Conservation (phyloP, 495 filamentous ascomycete species). For the Parathielavia hyrcaniae region DNA sequence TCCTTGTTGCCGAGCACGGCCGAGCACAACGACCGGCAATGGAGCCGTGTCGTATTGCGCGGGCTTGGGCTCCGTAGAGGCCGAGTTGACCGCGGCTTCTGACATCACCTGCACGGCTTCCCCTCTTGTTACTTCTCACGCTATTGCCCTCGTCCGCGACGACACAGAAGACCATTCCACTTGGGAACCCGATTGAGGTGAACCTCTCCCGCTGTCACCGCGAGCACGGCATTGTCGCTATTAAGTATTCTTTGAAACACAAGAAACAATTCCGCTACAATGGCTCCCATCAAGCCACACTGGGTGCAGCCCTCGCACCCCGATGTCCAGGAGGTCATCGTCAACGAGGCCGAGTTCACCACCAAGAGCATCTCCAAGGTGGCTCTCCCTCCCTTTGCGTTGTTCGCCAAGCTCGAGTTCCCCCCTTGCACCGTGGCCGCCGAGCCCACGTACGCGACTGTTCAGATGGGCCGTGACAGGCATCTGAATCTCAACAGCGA, state of each 20-base stretch:
- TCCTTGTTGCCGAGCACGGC: constrained; percentile 11
- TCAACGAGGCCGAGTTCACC: constrained; percentile 47
- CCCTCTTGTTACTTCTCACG: too few relatives aligned
- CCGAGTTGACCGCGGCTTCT: constrained; percentile 2
- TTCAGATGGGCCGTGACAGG: constrained; percentile 54
- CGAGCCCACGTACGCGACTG: constrained; percentile 59
- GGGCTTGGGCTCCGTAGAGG: constrained; percentile 5
- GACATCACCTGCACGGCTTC: neutral
- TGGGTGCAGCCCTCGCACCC: constrained; percentile 52
- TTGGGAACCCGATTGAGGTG: neutral
- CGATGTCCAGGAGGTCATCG: constrained; percentile 46
- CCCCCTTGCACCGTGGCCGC: constrained; percentile 50
- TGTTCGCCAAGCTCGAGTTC: constrained; percentile 49
- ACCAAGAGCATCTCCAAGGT: constrained; percentile 57
- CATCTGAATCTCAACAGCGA: constrained; percentile 73
- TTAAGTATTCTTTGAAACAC: constrained; percentile 8
- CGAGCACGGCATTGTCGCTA: neutral
- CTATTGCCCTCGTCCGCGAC: neutral
- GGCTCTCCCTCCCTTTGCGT: constrained; percentile 54
- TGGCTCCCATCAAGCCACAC: constrained; percentile 46
- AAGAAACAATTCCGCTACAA: constrained; percentile 18
- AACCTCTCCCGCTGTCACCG: constrained; percentile 1
- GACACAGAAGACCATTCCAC: neutral
- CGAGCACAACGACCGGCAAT: neutral
- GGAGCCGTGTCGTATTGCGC: neutral